Conservation (phyloP, 257 asterid genomes). For the Solanum etuberosum region DNA sequence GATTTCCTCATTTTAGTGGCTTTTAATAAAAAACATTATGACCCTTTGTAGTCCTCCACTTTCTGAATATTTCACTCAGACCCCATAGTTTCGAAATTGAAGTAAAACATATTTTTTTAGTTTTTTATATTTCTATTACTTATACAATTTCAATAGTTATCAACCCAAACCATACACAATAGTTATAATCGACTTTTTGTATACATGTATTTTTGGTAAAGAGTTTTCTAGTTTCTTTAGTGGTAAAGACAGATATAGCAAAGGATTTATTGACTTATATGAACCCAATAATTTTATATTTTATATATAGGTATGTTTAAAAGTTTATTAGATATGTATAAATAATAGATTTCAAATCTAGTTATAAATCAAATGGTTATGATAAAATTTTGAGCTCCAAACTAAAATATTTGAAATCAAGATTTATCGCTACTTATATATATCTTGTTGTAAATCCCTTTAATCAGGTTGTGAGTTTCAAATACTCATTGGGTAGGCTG, state of each 20-base stretch:
- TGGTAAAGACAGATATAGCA: not conserved
- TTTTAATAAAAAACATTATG: not conserved
- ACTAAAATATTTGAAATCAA: no score
- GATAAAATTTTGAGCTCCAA: no score
- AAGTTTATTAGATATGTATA: not conserved
- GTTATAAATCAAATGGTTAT: not conserved
- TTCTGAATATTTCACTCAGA: not conserved
- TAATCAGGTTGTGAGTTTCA: not conserved
- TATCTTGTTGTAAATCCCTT: no score
- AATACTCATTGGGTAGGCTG: not conserved
- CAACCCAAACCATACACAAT: no score
- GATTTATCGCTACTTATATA: not conserved
- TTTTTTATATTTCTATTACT: not conserved
- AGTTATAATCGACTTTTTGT: not conserved
- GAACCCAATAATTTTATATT: not conserved
- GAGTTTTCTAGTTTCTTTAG: not conserved
- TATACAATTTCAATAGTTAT: not conserved
- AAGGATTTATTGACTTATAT: not conserved
- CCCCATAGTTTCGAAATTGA: not conserved
- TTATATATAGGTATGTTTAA: not conserved
- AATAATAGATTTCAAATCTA: no score
- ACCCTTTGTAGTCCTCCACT: not conserved
- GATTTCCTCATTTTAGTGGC: not conserved
- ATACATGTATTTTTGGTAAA: not conserved
- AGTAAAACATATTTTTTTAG: not conserved